Conservation (phyloP, 208 protist genomes). For the Naegleria gruberi region DNA sequence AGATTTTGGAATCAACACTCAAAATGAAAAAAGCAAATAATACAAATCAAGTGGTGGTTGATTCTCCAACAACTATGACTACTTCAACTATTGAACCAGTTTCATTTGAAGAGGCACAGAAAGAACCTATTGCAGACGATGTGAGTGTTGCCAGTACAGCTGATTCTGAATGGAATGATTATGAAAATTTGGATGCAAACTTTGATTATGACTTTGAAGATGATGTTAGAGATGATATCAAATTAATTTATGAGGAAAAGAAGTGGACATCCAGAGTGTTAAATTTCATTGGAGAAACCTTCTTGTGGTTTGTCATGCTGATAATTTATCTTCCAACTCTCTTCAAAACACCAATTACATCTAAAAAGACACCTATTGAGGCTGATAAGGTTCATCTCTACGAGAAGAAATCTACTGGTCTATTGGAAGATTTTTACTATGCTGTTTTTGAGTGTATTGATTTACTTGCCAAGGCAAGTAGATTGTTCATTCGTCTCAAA, state of each 20-base stretch:
- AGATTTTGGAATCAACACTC: neutral
- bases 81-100: neutral
- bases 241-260: neutral
- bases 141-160: neutral
- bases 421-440: slow-evolving; percentile 14
- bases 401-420: slow-evolving; percentile 14
- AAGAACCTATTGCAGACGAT: neutral
- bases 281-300: neutral
- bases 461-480: neutral
- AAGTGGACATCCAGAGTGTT: neutral
- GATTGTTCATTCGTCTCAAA: slow-evolving; percentile 12
- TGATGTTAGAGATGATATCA: neutral
- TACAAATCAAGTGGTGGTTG: neutral
- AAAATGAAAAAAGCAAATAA: neutral
- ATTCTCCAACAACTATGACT: neutral
- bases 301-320: neutral
- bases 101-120: neutral
- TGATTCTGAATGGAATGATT: neutral
- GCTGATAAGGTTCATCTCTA: neutral
- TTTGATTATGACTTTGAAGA: neutral
- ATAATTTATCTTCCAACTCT: neutral
- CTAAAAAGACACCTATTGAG: neutral
- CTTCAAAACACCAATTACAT: neutral
- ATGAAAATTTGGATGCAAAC: neutral
- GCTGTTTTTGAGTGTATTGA: neutral